Percentiles rank a stretch among this genome's conserved stretches.
These are phyloP conservation scores for Pythium folliculosum DNA, from an alignment of 352 stramenopile genomes.

Conservation along the genomic window DNA sequence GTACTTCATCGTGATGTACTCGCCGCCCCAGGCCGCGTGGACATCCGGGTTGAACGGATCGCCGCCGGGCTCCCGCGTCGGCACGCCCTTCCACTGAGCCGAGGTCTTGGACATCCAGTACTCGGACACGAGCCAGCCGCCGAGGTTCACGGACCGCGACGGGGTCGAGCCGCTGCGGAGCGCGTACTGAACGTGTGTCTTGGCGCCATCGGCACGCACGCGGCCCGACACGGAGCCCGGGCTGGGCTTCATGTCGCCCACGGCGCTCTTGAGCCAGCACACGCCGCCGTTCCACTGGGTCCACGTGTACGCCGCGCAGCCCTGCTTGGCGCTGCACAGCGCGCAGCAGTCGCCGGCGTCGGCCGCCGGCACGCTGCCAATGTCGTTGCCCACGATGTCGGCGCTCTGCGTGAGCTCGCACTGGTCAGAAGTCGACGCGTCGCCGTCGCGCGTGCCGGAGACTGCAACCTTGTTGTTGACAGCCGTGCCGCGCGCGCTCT, in stretches of 20 bases:
- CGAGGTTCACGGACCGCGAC: slow-evolving; percentile 59
- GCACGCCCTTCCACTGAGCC: slow-evolving; percentile 59
- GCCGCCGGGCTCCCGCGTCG: not conserved
- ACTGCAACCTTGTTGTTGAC: not conserved
- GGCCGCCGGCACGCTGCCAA: slow-evolving; percentile 9
- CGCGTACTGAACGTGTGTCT: slow-evolving; percentile 5
- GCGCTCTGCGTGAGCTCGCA: slow-evolving; percentile 10
- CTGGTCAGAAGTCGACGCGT: not conserved
- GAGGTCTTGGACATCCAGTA: slow-evolving; percentile 57
- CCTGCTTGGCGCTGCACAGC: not conserved
- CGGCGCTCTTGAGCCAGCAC: slow-evolving; percentile 39
- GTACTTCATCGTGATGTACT: slow-evolving; percentile 32
- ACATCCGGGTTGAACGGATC: slow-evolving; percentile 27
- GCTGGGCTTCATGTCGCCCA: slow-evolving; percentile 11
- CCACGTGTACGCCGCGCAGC: slow-evolving; percentile 35
- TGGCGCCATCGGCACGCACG: not conserved
- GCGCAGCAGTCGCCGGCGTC: slow-evolving; percentile 10
- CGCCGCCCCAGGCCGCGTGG: slow-evolving; percentile 18
- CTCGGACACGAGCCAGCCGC: slow-evolving; percentile 68
- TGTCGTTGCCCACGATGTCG: slow-evolving; percentile 34
- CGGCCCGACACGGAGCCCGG: not conserved
- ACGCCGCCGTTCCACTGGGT: slow-evolving; percentile 48
- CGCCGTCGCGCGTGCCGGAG: slow-evolving; percentile 8
- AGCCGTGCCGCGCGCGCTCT: slow-evolving; percentile 23
- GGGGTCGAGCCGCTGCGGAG: slow-evolving; percentile 10